Evolutionary conservation across 164 flowering plant genomes (phyloP).

Genomic region (Annona cherimola): DNA sequence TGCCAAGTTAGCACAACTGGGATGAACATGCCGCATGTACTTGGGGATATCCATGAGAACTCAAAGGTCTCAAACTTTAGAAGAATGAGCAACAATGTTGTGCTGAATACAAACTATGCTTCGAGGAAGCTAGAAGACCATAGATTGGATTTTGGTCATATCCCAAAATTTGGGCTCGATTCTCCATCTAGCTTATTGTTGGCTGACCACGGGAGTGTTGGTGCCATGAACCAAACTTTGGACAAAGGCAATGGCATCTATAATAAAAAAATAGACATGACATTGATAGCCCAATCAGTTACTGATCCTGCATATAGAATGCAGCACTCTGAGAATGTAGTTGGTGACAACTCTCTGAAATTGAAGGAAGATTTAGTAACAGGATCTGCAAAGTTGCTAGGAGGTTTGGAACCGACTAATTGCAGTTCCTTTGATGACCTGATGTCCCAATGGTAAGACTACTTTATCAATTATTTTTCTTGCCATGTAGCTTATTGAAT

Average conservation of each 20-base stretch:
- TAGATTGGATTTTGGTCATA: slow-evolving; percentile 20
- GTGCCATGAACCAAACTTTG: slow-evolving; percentile 20
- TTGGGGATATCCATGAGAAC: slow-evolving; percentile 7
- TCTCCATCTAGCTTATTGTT: slow-evolving; percentile 23
- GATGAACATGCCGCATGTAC: slow-evolving; percentile 18
- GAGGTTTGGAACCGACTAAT: slow-evolving; percentile 22
- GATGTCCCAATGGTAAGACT: slow-evolving; percentile 39
- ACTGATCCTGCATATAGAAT: slow-evolving; percentile 22
- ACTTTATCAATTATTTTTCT: slow-evolving; percentile 24
- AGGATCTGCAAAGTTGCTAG: slow-evolving; percentile 31
- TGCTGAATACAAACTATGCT: slow-evolving; percentile 14
- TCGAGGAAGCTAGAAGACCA: slow-evolving; percentile 30
- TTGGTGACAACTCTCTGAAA: slow-evolving; percentile 23
- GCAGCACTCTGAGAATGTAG: slow-evolving; percentile 24
- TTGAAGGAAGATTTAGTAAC: slow-evolving; percentile 27
- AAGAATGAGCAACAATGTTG: slow-evolving; percentile 6
- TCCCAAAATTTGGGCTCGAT: slow-evolving; percentile 22
- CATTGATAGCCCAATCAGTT: slow-evolving; percentile 22
- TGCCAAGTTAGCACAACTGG: slow-evolving; percentile 24
- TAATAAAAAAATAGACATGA: slow-evolving; percentile 23
- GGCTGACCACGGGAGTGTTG: slow-evolving; percentile 21
- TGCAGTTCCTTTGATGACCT: slow-evolving; percentile 57
- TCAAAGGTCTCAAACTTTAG: slow-evolving; percentile 16
- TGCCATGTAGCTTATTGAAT: too few species aligned
- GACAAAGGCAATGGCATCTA: slow-evolving; percentile 20